phyloP scores from a whole-genome alignment of 2,329 filamentous ascomycete species.

The Aureobasidium sp. region DNA sequence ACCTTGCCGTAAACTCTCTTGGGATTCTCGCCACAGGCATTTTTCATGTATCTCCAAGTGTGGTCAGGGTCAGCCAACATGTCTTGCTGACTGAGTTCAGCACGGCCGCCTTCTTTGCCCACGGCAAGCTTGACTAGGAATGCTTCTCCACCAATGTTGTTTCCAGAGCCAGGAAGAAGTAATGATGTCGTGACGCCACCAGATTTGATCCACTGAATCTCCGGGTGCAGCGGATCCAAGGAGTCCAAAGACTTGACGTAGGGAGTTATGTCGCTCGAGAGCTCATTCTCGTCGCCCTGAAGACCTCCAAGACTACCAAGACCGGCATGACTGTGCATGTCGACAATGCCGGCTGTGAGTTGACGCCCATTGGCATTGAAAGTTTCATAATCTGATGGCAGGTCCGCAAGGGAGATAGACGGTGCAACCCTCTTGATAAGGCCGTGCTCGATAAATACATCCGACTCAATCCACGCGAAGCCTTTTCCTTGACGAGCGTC shows the following conservation, averaged over 20 bases:
- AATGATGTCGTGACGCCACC: slow-evolving; percentile 65
- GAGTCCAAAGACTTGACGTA: slow-evolving; percentile 62
- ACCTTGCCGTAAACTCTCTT: slow-evolving; percentile 54
- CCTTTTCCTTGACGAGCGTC: slow-evolving; percentile 54
- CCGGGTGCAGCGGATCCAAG: slow-evolving; percentile 56
- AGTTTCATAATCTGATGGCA: slow-evolving; percentile 45
- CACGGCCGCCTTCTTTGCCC: slow-evolving; percentile 51
- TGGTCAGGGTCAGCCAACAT: slow-evolving; percentile 60
- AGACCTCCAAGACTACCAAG: slow-evolving; percentile 52
- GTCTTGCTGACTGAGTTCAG: slow-evolving; percentile 56
- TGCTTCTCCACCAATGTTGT: slow-evolving; percentile 67
- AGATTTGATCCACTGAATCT: slow-evolving; percentile 63
- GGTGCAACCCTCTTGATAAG: slow-evolving; percentile 51
- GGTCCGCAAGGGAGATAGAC: slow-evolving; percentile 35
- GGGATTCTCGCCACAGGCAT: slow-evolving; percentile 67
- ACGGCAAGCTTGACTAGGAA: slow-evolving; percentile 63
- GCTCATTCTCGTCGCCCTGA: slow-evolving; percentile 56
- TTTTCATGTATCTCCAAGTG: slow-evolving; percentile 66
- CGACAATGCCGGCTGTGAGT: slow-evolving; percentile 61
- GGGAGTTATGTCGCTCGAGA: slow-evolving; percentile 58
- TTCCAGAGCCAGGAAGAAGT: slow-evolving; percentile 61
- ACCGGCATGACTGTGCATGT: slow-evolving; percentile 65
- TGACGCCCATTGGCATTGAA: slow-evolving; percentile 55
- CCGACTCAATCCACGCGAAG: slow-evolving; percentile 53
- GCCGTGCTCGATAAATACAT: slow-evolving; percentile 55